A percentile compares a stretch with the other conserved stretches of the same genome.
Conservation (phyloP, 2,329 filamentous ascomycete genomes). For the Aspergillus sp. region DNA sequence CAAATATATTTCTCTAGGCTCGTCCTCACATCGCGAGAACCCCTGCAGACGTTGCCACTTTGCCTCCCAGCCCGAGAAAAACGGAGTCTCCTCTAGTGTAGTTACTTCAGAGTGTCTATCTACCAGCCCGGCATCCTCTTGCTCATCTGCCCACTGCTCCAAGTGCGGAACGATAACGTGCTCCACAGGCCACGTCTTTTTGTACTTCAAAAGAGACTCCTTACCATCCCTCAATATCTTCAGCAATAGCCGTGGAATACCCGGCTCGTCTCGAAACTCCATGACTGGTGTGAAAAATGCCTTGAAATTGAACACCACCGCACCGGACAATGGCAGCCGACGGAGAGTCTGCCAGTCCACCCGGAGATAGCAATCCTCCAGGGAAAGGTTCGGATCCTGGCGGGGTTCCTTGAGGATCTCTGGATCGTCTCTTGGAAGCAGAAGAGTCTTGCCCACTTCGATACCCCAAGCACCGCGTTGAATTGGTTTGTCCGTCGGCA, state of each 20-base stretch:
- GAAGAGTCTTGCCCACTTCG: conserved; percentile 72
- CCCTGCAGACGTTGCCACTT: conserved; percentile 69
- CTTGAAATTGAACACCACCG: conserved; percentile 85
- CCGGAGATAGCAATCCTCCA: conserved; percentile 65
- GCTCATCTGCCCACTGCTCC: conserved; percentile 63
- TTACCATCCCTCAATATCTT: conserved; percentile 71
- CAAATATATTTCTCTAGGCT: too few relatives aligned
- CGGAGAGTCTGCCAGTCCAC: conserved; percentile 89
- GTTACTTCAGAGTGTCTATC: conserved; percentile 62
- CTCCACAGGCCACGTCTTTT: conserved; percentile 77
- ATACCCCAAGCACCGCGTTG: conserved; percentile 84
- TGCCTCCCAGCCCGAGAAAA: conserved; percentile 72
- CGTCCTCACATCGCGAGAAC: conserved; percentile 38
- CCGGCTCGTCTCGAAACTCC: conserved; percentile 70
- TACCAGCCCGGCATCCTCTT: conserved; percentile 62
- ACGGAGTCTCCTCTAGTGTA: conserved; percentile 74
- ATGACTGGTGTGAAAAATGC: conserved; percentile 74
- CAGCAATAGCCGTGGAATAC: conserved; percentile 65
- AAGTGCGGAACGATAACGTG: conserved; percentile 67
- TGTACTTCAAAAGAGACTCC: conserved; percentile 71
- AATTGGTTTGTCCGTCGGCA: conserved; percentile 71
- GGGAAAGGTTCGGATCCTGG: conserved; percentile 54
- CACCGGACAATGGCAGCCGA: conserved; percentile 71
- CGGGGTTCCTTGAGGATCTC: conserved; percentile 58
- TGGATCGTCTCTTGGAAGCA: conserved; percentile 68